Evolutionary conservation across 1,284 basidiomycete species (phyloP), one percentile per base, ranked within the genome.

Genomic region (Singerocomus inundabilis): DNA sequence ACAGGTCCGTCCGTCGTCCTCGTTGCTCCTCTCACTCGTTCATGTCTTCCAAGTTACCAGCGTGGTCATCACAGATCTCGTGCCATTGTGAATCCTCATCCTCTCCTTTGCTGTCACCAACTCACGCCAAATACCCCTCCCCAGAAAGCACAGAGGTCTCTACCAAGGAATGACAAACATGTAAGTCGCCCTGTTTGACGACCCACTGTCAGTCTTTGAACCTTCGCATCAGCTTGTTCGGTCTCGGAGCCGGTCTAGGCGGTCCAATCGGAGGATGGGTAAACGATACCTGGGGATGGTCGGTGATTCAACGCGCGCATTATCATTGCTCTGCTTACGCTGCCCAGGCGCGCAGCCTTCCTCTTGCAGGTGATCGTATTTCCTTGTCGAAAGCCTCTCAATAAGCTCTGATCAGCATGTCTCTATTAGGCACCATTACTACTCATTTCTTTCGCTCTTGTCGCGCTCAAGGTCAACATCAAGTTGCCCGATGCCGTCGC

Each of bases 141-240:
- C 32, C 51, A 93, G 91, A 59, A 88, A 88, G 62, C 84, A 91
- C 53, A 80, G 93, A 56, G 92, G 92, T 4, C 71, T 95, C 32
- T 94, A 93, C 66, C 93, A 95, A 70, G 93, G 92, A 48, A 79
- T 91, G 75, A 84, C 85, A 26, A 94, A 93, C 65, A 84, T 94
- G 88, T 85, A 73, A 64, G 76, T 70, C 59, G 31, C 56, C 44
- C 34, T 46, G 21, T 29, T 24, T 18, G 48, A 15, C 42, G 24
- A 35, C 46, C 53, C 35, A 32, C 10, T 13, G 6, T 44, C 53
- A n/a, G 44, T 34, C 43, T 48, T 55, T 54, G 34, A 57, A 31
- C 43, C 28, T 35, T 42, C 53, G 7, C 44, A 13, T 44, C 62
- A 90, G 88, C 63, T 68, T 90, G 52, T 89, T 80, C 62, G 89